Evolutionary conservation across 2,329 filamentous ascomycete species (phyloP).

Genomic region (Magnaporthales sp.): DNA sequence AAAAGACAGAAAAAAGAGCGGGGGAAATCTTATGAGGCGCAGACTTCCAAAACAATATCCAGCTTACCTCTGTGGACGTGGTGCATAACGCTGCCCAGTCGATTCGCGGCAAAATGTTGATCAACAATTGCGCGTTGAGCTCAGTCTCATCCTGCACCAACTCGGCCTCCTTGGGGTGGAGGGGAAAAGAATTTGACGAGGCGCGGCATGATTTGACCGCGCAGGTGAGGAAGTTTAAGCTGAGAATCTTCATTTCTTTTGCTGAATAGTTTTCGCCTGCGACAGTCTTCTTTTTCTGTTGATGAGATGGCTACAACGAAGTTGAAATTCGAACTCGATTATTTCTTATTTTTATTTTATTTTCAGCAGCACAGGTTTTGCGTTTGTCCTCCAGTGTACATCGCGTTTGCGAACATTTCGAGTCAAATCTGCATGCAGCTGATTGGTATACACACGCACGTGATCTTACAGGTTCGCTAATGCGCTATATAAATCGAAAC

Average conservation of each 20-base stretch:
- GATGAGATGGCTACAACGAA: neutral
- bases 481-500: neutral
- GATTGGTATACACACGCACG: neutral
- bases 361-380: neutral
- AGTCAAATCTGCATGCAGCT: neutral
- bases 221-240: conserved; percentile 93
- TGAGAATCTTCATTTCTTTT: conserved; percentile 78
- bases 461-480: neutral
- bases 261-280: neutral
- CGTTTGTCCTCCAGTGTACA: neutral
- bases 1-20: neutral
- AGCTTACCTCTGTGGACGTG: conserved; percentile 64
- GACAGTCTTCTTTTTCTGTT: neutral
- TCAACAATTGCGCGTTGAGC: conserved; percentile 69
- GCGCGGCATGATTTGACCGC: conserved; percentile 92
- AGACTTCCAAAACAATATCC: neutral
- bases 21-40: neutral
- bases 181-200: conserved; percentile 69
- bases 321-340: neutral
- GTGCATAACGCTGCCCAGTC: conserved; percentile 78
- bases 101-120: conserved; percentile 77
- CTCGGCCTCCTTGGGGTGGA: conserved; percentile 88
- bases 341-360: neutral
- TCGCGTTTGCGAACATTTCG: neutral
- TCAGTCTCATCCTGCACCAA: conserved; percentile 79